Evolutionary conservation across 331 rosid genomes (phyloP).

Genomic region (Malus hybrid): DNA sequence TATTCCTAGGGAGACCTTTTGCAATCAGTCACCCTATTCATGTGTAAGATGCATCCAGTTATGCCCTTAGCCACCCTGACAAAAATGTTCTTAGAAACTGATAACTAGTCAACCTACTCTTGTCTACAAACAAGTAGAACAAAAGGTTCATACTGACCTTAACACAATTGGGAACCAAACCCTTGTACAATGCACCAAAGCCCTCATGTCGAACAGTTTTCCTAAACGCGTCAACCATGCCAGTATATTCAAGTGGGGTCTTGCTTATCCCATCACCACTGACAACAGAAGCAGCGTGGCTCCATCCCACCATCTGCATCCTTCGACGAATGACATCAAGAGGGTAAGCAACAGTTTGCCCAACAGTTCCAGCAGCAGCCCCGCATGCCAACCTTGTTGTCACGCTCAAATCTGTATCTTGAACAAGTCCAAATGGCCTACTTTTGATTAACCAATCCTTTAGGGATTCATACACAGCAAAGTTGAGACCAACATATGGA

Average conservation of each 20-base stretch:
- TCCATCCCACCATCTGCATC: constrained; percentile 99
- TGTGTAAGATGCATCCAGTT: not conserved
- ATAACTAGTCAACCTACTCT: not conserved
- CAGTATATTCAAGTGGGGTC: constrained; percentile 66
- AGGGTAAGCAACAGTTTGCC: constrained; percentile 97
- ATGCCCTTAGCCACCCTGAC: not conserved
- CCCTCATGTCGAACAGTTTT: constrained; percentile 94
- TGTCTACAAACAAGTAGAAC: not conserved
- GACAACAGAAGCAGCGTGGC: constrained; percentile 76
- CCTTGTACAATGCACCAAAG: constrained; percentile 95
- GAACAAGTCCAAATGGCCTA: constrained; percentile 61
- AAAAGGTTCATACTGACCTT: constrained; percentile 55
- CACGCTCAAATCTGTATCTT: constrained; percentile 74
- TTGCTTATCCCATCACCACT: constrained; percentile 82
- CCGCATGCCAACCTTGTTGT: constrained; percentile 90
- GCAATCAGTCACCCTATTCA: not conserved
- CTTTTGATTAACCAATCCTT: constrained; percentile 76
- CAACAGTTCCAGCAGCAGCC: constrained; percentile 96
- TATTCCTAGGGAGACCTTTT: not conserved
- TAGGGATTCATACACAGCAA: constrained; percentile 94
- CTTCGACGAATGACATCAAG: constrained; percentile 97
- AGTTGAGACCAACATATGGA: constrained; percentile 98
- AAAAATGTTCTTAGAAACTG: not conserved
- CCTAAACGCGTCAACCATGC: constrained; percentile 95
- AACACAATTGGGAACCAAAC: constrained; percentile 94